phyloP scores from a whole-genome alignment of 2,329 filamentous ascomycete genomes.

The Botrytis aclada region DNA sequence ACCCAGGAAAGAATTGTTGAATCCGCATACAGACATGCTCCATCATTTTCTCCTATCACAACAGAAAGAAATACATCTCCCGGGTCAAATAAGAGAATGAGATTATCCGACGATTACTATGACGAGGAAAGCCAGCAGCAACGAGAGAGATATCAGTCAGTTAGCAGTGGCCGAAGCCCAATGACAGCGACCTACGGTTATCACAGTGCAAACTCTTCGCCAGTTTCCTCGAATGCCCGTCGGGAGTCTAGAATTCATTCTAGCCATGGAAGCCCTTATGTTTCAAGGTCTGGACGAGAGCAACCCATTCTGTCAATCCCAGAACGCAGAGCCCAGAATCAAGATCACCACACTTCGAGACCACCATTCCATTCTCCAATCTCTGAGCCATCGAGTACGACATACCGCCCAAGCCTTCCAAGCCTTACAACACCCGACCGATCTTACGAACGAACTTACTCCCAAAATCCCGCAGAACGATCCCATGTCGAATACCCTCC shows the following conservation, averaged over 20 bases:
- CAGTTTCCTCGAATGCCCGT: not conserved
- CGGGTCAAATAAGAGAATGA: constrained; percentile 14
- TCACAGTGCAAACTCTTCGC: not conserved
- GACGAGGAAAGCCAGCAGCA: not conserved
- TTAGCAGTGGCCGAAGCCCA: constrained; percentile 1
- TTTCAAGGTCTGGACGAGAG: not conserved
- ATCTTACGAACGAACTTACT: not conserved
- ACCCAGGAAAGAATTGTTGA: not conserved
- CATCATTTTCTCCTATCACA: not conserved
- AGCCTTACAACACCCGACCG: not conserved
- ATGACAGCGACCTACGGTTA: not conserved
- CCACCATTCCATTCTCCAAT: constrained; percentile 11
- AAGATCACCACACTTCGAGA: not conserved
- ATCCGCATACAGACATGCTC: not conserved
- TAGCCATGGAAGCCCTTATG: not conserved
- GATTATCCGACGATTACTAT: not conserved
- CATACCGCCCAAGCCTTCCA: not conserved
- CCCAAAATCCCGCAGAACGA: not conserved
- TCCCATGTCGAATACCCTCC: not conserved
- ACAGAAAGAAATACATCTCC: constrained; percentile 12
- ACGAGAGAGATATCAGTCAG: not conserved
- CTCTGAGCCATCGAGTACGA: constrained; percentile 6
- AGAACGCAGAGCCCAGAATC: not conserved
- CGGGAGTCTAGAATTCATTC: not conserved
- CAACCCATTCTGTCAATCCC: not conserved